phyloP scores from a whole-genome alignment of 2,329 filamentous ascomycete species.

The Fusarium nelsonii region DNA sequence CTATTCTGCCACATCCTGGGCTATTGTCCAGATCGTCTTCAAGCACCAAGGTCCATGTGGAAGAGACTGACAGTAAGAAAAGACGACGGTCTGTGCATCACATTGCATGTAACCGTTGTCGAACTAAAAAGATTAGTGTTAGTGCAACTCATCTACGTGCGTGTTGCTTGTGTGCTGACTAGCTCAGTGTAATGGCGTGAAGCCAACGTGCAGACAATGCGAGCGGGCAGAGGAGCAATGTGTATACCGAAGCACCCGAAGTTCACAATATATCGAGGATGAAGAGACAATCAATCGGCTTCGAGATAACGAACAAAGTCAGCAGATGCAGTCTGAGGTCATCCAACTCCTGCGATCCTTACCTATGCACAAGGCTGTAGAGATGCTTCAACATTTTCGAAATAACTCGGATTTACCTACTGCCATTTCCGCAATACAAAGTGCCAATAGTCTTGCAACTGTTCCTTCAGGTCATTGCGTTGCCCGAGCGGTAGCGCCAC shows the following conservation, averaged over 20 bases:
- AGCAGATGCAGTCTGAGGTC: neutral
- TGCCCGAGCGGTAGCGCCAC: neutral
- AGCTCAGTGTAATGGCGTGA: neutral
- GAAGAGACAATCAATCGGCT: neutral
- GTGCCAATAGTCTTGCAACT: fast-evolving
- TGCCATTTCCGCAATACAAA: neutral
- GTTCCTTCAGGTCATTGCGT: neutral
- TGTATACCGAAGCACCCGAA: neutral
- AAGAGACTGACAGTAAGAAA: neutral
- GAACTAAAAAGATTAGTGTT: neutral
- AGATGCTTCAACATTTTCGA: neutral
- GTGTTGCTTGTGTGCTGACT: neutral
- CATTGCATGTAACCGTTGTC: neutral
- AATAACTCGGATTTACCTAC: neutral
- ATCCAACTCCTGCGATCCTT: neutral
- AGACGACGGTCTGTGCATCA: neutral
- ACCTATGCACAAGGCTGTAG: neutral
- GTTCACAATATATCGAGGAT: neutral
- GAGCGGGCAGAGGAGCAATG: neutral
- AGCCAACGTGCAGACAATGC: neutral
- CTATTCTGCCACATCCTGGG: neutral
- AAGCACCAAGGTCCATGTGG: neutral
- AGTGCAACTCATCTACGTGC: neutral
- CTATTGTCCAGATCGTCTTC: fast-evolving
- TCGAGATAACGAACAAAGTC: neutral